A percentile compares a stretch with the other conserved stretches of the same genome.
These are phyloP conservation scores for Ceratocystis diversiconidia DNA, from an alignment of 2,329 filamentous ascomycete genomes.

Conservation along the genomic window DNA sequence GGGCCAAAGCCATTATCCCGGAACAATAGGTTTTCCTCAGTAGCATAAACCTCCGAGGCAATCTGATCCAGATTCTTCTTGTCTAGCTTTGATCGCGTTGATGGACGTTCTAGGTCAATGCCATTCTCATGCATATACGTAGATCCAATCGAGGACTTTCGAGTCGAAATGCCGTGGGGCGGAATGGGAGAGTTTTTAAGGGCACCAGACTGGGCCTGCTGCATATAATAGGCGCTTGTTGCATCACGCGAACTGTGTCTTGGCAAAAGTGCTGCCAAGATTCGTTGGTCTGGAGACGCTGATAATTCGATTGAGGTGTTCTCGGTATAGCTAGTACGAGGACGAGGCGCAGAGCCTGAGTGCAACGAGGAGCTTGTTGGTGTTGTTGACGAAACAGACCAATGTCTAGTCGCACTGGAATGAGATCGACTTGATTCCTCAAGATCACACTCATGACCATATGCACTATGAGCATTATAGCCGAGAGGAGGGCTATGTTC, in stretches of 20 bases:
- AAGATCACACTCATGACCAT: constrained; percentile 23
- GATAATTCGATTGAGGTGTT: constrained; percentile 32
- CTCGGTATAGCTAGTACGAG: constrained; percentile 31
- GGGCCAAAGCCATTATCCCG: constrained; percentile 26
- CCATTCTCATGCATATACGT: neutral
- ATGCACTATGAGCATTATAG: constrained; percentile 21
- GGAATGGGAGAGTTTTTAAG: constrained; percentile 10
- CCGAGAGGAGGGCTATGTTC: constrained; percentile 15
- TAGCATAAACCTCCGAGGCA: constrained; percentile 15
- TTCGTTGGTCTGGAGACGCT: constrained; percentile 10
- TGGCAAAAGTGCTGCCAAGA: constrained; percentile 19
- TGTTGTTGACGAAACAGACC: constrained; percentile 32
- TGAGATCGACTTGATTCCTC: constrained; percentile 25
- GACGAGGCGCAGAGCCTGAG: constrained; percentile 29
- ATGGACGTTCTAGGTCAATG: neutral
- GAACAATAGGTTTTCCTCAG: constrained; percentile 29
- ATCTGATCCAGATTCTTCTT: constrained; percentile 11
- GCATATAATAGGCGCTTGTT: constrained; percentile 17
- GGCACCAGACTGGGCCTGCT: constrained; percentile 11
- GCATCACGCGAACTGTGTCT: constrained; percentile 19
- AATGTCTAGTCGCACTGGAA: constrained; percentile 27
- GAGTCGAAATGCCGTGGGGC: neutral
- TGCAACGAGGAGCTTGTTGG: constrained; percentile 29
- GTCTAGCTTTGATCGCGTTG: neutral
- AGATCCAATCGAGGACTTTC: neutral